Evolutionary conservation across 192 early-diverging fungal species (phyloP).

Genomic region (Backusella morwellensis): DNA sequence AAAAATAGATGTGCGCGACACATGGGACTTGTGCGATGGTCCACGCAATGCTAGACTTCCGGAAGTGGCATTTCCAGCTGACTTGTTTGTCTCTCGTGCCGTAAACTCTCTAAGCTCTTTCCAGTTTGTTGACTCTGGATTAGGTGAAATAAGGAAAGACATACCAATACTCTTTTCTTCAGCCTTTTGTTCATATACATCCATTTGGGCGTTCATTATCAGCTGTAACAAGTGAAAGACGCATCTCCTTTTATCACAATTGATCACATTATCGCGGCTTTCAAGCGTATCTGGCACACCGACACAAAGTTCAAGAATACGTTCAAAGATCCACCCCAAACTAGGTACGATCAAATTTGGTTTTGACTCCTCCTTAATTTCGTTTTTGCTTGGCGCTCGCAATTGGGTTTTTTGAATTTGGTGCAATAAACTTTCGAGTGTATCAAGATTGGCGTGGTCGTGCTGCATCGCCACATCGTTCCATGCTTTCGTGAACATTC

Average conservation of each 20-base stretch:
- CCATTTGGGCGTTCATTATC: conserved; percentile 29
- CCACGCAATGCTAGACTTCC: background rate
- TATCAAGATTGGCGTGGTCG: conserved; percentile 54
- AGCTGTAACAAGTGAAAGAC: conserved; percentile 53
- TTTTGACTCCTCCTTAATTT: background rate
- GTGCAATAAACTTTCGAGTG: conserved; percentile 42
- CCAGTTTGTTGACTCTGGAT: conserved; percentile 23
- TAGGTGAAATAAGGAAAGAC: conserved; percentile 27
- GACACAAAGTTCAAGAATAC: conserved; percentile 68
- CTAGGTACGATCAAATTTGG: conserved; percentile 54
- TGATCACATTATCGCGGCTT: conserved; percentile 55
- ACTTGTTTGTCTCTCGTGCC: conserved; percentile 31
- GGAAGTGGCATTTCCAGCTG: background rate
- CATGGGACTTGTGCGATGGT: conserved; percentile 12
- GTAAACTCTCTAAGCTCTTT: conserved; percentile 40
- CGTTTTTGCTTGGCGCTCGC: background rate
- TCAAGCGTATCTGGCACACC: conserved; percentile 57
- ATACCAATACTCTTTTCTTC: background rate
- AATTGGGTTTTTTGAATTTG: background rate
- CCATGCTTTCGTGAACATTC: conserved; percentile 66
- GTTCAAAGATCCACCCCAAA: conserved; percentile 73
- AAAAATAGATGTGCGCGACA: conserved; percentile 29
- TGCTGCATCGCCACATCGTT: conserved; percentile 52
- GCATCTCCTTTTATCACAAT: conserved; percentile 69
- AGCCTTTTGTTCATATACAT: conserved; percentile 9